phyloP scores from a whole-genome alignment of 2,329 filamentous ascomycete species.

The Alternaria angustiovoidea region DNA sequence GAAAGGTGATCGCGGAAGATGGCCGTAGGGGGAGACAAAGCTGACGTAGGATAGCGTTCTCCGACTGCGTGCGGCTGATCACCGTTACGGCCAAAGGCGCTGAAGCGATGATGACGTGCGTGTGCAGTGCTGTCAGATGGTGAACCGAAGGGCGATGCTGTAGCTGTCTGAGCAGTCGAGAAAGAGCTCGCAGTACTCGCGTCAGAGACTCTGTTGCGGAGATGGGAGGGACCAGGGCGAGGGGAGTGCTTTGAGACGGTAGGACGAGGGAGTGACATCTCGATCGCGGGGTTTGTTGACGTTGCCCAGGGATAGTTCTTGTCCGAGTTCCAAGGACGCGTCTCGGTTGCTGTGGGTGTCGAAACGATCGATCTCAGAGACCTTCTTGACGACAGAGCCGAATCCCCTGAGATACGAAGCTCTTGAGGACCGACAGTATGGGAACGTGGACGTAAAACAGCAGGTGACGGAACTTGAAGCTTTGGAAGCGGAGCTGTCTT shows the following conservation, averaged over 20 bases:
- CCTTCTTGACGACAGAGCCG: constrained; percentile 33
- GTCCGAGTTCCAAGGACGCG: constrained; percentile 58
- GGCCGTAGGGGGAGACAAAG: constrained; percentile 53
- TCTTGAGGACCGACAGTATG: constrained; percentile 29
- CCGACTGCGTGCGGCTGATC: constrained; percentile 51
- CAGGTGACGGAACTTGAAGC: constrained; percentile 37
- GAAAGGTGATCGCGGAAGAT: constrained; percentile 38
- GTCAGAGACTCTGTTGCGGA: constrained; percentile 41
- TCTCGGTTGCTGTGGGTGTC: constrained; percentile 43
- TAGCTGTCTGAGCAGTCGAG: constrained; percentile 20
- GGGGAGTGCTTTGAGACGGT: constrained; percentile 37
- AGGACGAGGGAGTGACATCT: constrained; percentile 53
- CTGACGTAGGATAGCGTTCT: constrained; percentile 60
- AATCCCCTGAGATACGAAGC: constrained; percentile 27
- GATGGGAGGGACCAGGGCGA: constrained; percentile 41
- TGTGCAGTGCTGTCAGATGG: constrained; percentile 22
- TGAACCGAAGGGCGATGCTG: constrained; percentile 24
- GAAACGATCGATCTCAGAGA: constrained; percentile 38
- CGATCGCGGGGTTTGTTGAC: constrained; percentile 45
- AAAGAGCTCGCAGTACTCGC: constrained; percentile 34
- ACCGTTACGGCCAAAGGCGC: constrained; percentile 32
- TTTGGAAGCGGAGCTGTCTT: constrained; percentile 26
- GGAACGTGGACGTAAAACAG: constrained; percentile 34
- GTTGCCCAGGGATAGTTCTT: constrained; percentile 58
- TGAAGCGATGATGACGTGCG: constrained; percentile 29